Base-by-base conservation (phyloP, 352 stramenopile species). In the Globisporangium radiosum region DNA sequence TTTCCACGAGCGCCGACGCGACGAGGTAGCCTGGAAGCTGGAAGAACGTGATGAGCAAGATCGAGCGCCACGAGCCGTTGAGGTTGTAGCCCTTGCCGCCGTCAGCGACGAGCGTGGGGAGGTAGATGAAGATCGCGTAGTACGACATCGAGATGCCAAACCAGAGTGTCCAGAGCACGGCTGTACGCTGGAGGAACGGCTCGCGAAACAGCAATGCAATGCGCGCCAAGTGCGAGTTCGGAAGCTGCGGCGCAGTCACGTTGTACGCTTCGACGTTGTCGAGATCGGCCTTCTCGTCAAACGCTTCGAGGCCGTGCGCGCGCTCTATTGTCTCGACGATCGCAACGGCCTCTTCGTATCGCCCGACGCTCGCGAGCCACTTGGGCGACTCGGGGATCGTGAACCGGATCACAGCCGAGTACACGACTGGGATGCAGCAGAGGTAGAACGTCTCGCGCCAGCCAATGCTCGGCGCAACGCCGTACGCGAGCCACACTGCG, bases 61-160 rank as follows among this genome's bases (percentile, higher is more conserved):
- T 85, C 8, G 64, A 76, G 47, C 70, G 52, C 65, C 72, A 80
- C 42, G 72, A 66, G 37, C 68, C 70, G 58, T 85, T 87, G 54
- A 89, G 76, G 64, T 87, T 63, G 68, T 76, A 87, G 47, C 80
- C 80, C 52, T 75, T 83, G 48, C 73, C 68, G n/a, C 9, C 7
- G 25, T 58, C 25, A n/a, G 55, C 68, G 37, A 86, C 80, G 11
- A 89, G 60, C 0, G 40, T 59, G 7, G 77, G 76, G 49, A 89
- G 48, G 67, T 82, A 76, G 53, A 87, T 84, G 64, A 83, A 87
- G 45, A 89, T 78, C 48, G 77, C 73, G 55, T 85, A 87, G 70
- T 86, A 89, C 25, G 79, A 78, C 68, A 89, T 83, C 43, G 75
- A 83, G 40, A 89, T 81, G 43, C 71, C 70, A 52, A 82, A 78